Percentiles rank a stretch among this genome's conserved stretches.
Conservation (phyloP, 176 grass and related monocot species). For the Themeda triandra region DNA sequence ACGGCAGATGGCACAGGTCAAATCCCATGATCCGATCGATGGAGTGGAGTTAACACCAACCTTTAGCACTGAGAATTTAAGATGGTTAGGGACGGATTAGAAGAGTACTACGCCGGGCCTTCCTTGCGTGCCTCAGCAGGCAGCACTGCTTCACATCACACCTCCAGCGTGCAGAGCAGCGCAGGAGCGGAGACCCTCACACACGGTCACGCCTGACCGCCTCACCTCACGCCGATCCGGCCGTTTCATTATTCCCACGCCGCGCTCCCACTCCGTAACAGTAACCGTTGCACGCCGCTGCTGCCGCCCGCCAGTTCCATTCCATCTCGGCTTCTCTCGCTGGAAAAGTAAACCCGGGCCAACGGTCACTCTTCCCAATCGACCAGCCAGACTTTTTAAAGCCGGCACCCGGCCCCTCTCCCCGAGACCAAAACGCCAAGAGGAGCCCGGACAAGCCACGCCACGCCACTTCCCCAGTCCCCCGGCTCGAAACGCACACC, state of each 20-base stretch:
- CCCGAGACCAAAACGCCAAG: conserved; percentile 36
- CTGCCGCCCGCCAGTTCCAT: background rate
- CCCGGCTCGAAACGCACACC: background rate
- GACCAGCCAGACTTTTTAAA: background rate
- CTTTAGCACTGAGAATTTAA: background rate
- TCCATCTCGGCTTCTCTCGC: background rate
- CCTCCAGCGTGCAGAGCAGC: background rate
- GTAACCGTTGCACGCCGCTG: conserved; percentile 12
- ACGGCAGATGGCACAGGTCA: background rate
- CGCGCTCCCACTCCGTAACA: background rate
- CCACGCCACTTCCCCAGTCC: no score
- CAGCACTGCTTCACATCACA: conserved; percentile 9
- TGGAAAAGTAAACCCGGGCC: conserved; percentile 14
- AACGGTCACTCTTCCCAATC: conserved; percentile 44
- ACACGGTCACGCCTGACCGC: background rate
- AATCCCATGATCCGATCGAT: background rate
- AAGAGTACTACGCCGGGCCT: background rate
- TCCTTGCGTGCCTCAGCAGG: background rate
- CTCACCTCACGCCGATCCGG: conserved; percentile 22
- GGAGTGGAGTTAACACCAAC: background rate
- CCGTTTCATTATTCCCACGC: conserved; percentile 31
- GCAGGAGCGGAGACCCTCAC: background rate
- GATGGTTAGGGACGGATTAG: conserved; percentile 14
- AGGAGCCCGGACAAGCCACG: background rate
- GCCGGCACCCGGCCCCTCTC: background rate